phyloP scores from a whole-genome alignment of 2,329 filamentous ascomycete genomes.

The Ophiosphaerella narmari region DNA sequence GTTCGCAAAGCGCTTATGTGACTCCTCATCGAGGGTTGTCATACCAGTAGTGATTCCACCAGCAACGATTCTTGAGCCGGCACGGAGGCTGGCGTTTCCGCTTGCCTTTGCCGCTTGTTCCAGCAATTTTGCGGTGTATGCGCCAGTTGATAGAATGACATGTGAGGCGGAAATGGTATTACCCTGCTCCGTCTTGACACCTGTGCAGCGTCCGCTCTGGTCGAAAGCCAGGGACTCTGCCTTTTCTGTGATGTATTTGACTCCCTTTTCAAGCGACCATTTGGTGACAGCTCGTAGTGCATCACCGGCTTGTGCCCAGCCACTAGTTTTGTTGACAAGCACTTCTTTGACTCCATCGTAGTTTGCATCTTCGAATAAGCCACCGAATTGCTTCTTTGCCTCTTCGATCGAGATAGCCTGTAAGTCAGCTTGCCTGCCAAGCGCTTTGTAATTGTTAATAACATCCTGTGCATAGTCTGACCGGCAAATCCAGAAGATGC shows the following conservation, averaged over 20 bases:
- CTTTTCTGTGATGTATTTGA: slow-evolving; percentile 63
- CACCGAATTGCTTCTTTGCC: slow-evolving; percentile 62
- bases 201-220: slow-evolving; percentile 48
- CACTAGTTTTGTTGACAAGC: slow-evolving; percentile 63
- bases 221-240: slow-evolving; percentile 56
- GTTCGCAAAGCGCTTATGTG: slow-evolving; percentile 30
- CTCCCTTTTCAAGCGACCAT: slow-evolving; percentile 59
- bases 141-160: slow-evolving; percentile 48
- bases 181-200: slow-evolving; percentile 44
- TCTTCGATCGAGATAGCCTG: slow-evolving; percentile 52
- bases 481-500: slow-evolving; percentile 52
- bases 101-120: slow-evolving; percentile 55
- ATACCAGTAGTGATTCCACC: slow-evolving; percentile 59
- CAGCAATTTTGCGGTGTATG: slow-evolving; percentile 50
- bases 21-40: slow-evolving; percentile 49
- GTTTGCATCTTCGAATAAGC: slow-evolving; percentile 64
- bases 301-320: slow-evolving; percentile 68
- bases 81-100: slow-evolving; percentile 56
- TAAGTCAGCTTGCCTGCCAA: slow-evolving; percentile 54
- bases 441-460: slow-evolving; percentile 56
- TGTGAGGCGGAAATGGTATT: slow-evolving; percentile 29
- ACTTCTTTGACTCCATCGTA: slow-evolving; percentile 64
- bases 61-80: slow-evolving; percentile 59
- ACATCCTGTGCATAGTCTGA: slow-evolving; percentile 54
- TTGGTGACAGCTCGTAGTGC: slow-evolving; percentile 60